Evolutionary conservation across 768 basidiomycete genomes (phyloP), one percentile per base, ranked within the genome.

Genomic region (Ramaria rubella): DNA sequence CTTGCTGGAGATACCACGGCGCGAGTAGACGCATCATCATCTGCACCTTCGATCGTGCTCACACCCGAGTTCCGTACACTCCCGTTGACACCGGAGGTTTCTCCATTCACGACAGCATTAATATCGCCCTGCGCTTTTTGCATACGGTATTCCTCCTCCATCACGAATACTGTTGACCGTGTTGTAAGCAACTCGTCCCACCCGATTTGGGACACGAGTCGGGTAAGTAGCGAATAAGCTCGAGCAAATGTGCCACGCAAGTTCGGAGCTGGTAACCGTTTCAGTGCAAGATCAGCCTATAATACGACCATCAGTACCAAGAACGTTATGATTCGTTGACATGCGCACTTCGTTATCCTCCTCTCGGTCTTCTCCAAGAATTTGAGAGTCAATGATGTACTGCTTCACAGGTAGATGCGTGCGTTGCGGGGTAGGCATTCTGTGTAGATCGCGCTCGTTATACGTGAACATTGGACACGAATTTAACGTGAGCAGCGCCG

Each of bases 401-500:
- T 85, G 80, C 60, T 87, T 87, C 67, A 89, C 82, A 1, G 96
- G 96, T 1, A 96, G 76, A 69, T 94, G 91, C 5, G 94, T 79
- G 58, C 85, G 82, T 1, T 86, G 75, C 17, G 94, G 84, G 1
- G 87, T 76, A 9, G 97, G 82, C 68, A 80, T 82, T 3, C 94
- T 82, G 67, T 99, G 96, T 2, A 86, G 77, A 69, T 99, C 96
- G 21, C 94, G 85, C 43, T 96, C 95, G 65, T 96, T 96, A 73
- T 90, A 98, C 7, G 96, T 98, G 73, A 99, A 99, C 96, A 99
- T 98, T 2, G 95, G 94, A 73, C 96, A 97, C n/a, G 94, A 97
- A 67, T 97, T 97, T 49, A 97, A 81, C 1, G 95, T 96, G 40
- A 97, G 76, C 14, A 98, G 75, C 0, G 94, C 93, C 77, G 87